These are phyloP conservation scores for Heritiera fomes DNA, from an alignment of 345 rosid species.

Conservation along the genomic window DNA sequence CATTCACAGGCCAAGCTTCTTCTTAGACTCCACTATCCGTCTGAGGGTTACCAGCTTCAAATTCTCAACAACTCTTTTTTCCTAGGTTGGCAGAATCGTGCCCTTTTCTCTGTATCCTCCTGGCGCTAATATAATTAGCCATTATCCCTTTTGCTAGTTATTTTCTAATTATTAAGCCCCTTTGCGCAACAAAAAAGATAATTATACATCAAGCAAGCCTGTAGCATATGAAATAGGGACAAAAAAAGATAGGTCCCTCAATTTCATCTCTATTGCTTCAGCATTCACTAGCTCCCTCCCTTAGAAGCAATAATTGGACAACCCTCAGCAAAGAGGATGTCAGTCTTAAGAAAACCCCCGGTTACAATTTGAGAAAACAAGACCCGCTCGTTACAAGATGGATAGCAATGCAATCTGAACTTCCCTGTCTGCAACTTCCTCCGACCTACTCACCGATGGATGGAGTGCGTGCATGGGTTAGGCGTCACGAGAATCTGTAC, in stretches of 20 bases:
- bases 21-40: constrained; percentile 89
- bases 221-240: neutral
- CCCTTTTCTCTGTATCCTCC: constrained; percentile 90
- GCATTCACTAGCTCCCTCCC: neutral
- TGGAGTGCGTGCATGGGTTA: constrained; percentile 22
- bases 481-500: constrained; percentile 13
- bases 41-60: constrained; percentile 87
- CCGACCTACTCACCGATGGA: neutral
- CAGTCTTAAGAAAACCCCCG: neutral
- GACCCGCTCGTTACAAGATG: neutral
- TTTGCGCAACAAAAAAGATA: neutral
- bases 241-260: neutral
- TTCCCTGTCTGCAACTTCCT: neutral
- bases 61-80: constrained; percentile 58
- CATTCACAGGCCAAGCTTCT: constrained; percentile 92
- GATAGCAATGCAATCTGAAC: constrained; percentile 1
- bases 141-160: neutral
- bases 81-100: constrained; percentile 84
- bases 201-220: neutral
- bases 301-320: neutral
- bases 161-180: neutral
- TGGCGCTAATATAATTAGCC: constrained; percentile 50
- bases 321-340: neutral
- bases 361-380: neutral
- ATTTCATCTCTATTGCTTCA: neutral